These are phyloP conservation scores for Epichloe elymi DNA, from an alignment of 2,329 filamentous ascomycete genomes.

Conservation along the genomic window DNA sequence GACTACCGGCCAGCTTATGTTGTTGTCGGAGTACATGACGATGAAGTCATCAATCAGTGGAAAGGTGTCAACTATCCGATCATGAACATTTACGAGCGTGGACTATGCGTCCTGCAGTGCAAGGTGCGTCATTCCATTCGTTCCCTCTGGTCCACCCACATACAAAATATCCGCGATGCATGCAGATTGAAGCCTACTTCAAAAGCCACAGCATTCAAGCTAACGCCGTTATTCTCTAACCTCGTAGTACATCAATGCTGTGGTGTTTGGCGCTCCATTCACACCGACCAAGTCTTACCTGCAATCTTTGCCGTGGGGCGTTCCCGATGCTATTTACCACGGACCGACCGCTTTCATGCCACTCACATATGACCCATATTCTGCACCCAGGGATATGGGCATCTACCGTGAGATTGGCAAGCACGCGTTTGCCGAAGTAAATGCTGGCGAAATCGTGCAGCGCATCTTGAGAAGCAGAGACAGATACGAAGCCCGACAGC, in stretches of 20 bases:
- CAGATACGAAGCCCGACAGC: constrained; percentile 83
- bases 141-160: neutral
- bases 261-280: constrained; percentile 85
- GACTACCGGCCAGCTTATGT: constrained; percentile 78
- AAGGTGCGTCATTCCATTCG: constrained; percentile 41
- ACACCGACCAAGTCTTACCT: constrained; percentile 72
- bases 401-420: constrained; percentile 69
- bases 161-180: neutral
- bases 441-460: constrained; percentile 82
- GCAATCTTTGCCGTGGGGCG: constrained; percentile 56
- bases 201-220: neutral
- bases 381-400: constrained; percentile 63
- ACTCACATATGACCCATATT: constrained; percentile 67
- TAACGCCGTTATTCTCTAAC: neutral
- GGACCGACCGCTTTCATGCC: constrained; percentile 90
- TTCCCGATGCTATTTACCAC: constrained; percentile 77
- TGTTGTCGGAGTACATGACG: constrained; percentile 88
- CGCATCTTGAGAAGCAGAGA: constrained; percentile 78
- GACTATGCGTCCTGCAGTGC: constrained; percentile 90
- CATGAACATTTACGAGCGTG: constrained; percentile 98
- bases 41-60: constrained; percentile 89
- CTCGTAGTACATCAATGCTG: constrained; percentile 65
- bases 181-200: neutral
- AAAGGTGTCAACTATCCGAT: constrained; percentile 98
- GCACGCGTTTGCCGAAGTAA: constrained; percentile 76